Evolutionary conservation across 1,284 basidiomycete genomes (phyloP).

Genomic region (Ceratobasidium sp.): DNA sequence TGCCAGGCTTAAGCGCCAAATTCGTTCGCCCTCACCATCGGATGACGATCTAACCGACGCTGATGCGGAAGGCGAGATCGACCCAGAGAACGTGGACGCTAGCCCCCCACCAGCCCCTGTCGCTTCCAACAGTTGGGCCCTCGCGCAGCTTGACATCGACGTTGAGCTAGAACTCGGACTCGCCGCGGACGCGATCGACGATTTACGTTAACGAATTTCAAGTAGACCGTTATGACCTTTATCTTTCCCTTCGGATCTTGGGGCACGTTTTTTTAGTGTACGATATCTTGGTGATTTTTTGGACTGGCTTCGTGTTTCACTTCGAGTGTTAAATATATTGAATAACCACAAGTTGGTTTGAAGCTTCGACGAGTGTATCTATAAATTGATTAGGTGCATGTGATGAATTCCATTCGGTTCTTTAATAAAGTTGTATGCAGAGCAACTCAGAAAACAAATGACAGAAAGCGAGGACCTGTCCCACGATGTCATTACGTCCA

Average conservation of each 20-base stretch:
- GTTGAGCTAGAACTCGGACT: conserved; percentile 35
- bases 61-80: conserved; percentile 37
- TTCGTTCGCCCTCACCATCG: conserved; percentile 32
- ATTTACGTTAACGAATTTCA: neutral
- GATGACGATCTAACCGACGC: conserved; percentile 36
- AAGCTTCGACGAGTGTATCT: neutral
- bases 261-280: conserved; percentile 8
- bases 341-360: neutral
- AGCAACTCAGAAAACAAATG: neutral
- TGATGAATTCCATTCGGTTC: no score
- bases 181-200: conserved; percentile 29
- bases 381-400: no score
- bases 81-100: conserved; percentile 20
- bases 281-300: conserved; percentile 1
- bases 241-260: neutral
- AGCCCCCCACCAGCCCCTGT: no score
- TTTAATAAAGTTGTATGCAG: neutral
- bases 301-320: conserved; percentile 22
- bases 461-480: neutral
- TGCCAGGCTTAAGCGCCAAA: conserved; percentile 8
- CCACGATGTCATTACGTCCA: neutral
- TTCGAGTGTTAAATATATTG: conserved; percentile 6
- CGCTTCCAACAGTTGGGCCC: conserved; percentile 29
- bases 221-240: neutral
- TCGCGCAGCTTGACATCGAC: conserved; percentile 32